These are phyloP conservation scores for Eutypella sp. DNA, from an alignment of 2,329 filamentous ascomycete species.

Conservation along the genomic window DNA sequence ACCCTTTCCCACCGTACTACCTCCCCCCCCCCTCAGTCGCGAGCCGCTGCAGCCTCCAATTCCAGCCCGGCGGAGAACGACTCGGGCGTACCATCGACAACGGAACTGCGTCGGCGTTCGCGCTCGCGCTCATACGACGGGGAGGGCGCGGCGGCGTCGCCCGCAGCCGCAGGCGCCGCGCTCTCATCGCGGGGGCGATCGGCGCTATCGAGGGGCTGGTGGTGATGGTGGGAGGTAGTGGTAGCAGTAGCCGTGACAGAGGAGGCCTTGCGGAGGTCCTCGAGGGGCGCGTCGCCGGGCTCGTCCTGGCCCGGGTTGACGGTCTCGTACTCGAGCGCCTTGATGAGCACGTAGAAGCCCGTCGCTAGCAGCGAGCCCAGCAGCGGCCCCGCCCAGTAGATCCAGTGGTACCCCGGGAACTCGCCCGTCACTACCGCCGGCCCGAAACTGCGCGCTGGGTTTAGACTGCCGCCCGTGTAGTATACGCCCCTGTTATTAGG, in stretches of 20 bases:
- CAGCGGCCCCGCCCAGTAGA: conserved; percentile 35
- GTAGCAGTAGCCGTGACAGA: not conserved
- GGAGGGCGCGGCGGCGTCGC: too few species aligned
- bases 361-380: conserved; percentile 31
- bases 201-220: too few species aligned
- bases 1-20: too few species aligned
- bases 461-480: conserved; percentile 28
- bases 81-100: too few species aligned
- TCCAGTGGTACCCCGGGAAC: conserved; percentile 28
- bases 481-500: conserved; percentile 27
- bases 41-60: too few species aligned
- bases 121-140: too few species aligned
- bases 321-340: conserved; percentile 19
- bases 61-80: too few species aligned
- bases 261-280: not conserved
- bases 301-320: conserved; percentile 15
- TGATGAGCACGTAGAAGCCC: conserved; percentile 20
- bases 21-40: too few species aligned
- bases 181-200: too few species aligned
- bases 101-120: too few species aligned
- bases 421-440: conserved; percentile 21
- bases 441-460: conserved; percentile 30
- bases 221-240: too few species aligned
- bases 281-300: not conserved
- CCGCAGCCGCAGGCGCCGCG: too few species aligned